These are phyloP conservation scores for Castanea sativa DNA, from an alignment of 306 rosid species.

Conservation along the genomic window DNA sequence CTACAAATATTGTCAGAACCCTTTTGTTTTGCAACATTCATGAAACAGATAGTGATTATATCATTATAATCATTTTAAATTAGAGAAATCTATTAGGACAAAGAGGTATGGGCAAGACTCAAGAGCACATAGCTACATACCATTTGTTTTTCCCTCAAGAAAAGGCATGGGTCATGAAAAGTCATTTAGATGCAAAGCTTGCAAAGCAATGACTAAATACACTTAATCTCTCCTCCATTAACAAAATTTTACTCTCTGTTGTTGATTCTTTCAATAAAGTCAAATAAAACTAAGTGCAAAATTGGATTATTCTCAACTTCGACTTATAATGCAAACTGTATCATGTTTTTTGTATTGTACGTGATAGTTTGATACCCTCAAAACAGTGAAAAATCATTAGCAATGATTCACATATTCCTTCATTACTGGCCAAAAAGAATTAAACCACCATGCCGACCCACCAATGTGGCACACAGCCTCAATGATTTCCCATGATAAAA, in stretches of 20 bases:
- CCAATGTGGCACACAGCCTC: slow-evolving; percentile 24
- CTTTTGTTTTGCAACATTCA: background rate
- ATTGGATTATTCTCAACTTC: slow-evolving; percentile 8
- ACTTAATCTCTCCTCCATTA: slow-evolving; percentile 23
- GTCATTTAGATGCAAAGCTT: slow-evolving; percentile 10
- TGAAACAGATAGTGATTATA: background rate
- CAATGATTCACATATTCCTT: slow-evolving; percentile 30
- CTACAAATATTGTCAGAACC: background rate
- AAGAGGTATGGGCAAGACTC: background rate
- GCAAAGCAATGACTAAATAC: slow-evolving; percentile 34
- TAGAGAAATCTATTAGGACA: background rate
- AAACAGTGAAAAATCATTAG: slow-evolving; percentile 1
- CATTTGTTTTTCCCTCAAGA: background rate
- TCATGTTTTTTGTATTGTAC: too few relatives aligned
- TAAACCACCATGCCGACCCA: slow-evolving; percentile 36
- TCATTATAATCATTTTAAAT: background rate
- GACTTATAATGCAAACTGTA: background rate
- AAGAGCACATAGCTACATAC: background rate
- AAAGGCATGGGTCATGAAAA: background rate
- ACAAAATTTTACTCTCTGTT: background rate
- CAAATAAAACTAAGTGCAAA: slow-evolving; percentile 26
- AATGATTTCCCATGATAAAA: slow-evolving; percentile 28
- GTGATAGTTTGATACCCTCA: slow-evolving; percentile 2
- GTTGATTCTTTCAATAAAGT: slow-evolving; percentile 12
- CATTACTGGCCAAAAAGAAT: slow-evolving; percentile 7